These are phyloP conservation scores for Eimeria praecox DNA, from an alignment of 169 alveolate species.

Conservation along the genomic window DNA sequence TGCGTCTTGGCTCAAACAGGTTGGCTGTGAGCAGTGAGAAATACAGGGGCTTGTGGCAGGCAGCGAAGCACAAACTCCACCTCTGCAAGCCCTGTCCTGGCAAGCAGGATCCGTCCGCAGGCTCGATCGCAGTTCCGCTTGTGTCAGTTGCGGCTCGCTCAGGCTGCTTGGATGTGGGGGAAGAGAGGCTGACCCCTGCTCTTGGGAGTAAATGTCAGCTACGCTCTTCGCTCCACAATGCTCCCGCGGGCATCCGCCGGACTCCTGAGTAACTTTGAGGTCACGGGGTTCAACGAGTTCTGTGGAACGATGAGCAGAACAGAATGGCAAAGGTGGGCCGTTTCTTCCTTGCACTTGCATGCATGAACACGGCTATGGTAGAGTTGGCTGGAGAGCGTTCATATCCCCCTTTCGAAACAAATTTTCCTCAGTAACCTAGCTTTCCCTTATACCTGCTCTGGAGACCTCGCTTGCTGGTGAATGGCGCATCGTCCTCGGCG, in stretches of 20 bases:
- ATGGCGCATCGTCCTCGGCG: not conserved
- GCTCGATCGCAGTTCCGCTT: not conserved
- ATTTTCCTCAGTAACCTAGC: not conserved
- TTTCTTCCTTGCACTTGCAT: not conserved
- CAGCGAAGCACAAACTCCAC: constrained; percentile 1
- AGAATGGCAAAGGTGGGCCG: not conserved
- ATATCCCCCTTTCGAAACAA: not conserved
- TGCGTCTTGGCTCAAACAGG: not conserved
- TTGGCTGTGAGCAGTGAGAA: not conserved
- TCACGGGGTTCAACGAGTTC: not conserved
- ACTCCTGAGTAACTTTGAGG: not conserved
- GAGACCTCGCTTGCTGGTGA: not conserved
- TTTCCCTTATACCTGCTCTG: not conserved
- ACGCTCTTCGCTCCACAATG: not conserved
- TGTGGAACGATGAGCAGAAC: not conserved
- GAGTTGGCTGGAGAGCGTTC: not conserved
- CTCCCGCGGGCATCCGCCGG: not conserved
- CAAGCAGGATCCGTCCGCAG: not conserved
- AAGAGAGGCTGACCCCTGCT: not conserved
- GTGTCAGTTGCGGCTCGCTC: not conserved
- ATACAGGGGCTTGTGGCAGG: not conserved
- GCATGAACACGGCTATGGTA: not conserved
- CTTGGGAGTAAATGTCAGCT: not conserved
- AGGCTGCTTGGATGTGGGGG: not conserved
- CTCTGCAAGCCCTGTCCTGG: not conserved